Base-by-base conservation (phyloP, 2,329 filamentous ascomycete species). In the Arthroderma sp. region DNA sequence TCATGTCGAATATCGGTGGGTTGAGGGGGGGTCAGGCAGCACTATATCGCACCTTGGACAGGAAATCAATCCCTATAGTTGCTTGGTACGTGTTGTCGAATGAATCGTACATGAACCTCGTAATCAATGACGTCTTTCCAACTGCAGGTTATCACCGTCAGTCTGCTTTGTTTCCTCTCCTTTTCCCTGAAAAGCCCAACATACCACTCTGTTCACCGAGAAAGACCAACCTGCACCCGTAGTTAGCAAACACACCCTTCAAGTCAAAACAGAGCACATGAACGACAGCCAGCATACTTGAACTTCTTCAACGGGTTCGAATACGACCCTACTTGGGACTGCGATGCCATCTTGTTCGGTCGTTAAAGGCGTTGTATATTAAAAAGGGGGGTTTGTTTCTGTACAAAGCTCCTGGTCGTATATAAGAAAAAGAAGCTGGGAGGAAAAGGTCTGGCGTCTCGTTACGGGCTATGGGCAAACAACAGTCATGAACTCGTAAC, bases 41-140 rank as follows among this genome's bases (percentile, higher is more conserved):
- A 33, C 21, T 13, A 37, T 54, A 39, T 61, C 74, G 71, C 79
- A 88, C 89, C 86, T 98, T 98, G 69, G 91, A 96, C 65, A 98
- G 83, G 71, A 98, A 98, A 76, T 98, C 93, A 77, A 98, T 98
- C 69, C 93, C 93, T 70, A 98, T 97, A 39, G 93, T 98, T 58
- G 93, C 93, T 76, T 98, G 93, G 77, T 98, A 98, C 80, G 91
- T 97, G 77, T 95, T 96, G 79, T 98, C 93, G 79, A 98, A 98
- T 52, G 93, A 97, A 76, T 98, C 93, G 80, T 98, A 98, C 93
- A 98, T 98, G 80, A 98, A 98, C 63, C 93, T 86, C 64, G 93
- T 98, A 73, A 98, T 98, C 67, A 98, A 78, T 61, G 93, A 98
- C 33, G 93, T 98, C 79, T 98, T 98, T 71, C 93, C 93, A 67